A percentile compares a stretch with the other conserved stretches of the same genome.
Evolutionary conservation across 2,329 filamentous ascomycete species (phyloP).

Genomic region (Aspergillus neotritici): DNA sequence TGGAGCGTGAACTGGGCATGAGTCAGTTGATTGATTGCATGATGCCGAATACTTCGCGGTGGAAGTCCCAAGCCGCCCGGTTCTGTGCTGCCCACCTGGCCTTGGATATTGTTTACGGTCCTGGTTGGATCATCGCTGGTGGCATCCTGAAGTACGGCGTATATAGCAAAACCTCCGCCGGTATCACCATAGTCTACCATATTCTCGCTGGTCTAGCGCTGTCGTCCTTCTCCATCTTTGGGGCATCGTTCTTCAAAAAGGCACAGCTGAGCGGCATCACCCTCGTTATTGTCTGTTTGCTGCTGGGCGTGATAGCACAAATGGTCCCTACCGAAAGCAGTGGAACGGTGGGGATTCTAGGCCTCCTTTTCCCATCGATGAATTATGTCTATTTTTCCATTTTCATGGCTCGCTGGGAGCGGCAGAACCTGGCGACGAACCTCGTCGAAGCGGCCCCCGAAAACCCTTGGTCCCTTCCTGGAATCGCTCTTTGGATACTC

Average conservation of each 20-base stretch:
- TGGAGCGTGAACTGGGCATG: conserved; percentile 81
- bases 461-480: conserved; percentile 63
- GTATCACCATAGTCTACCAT: conserved; percentile 67
- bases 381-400: conserved; percentile 79
- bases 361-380: conserved; percentile 76
- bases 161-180: conserved; percentile 58
- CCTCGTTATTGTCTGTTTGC: conserved; percentile 63
- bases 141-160: conserved; percentile 58
- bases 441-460: conserved; percentile 58
- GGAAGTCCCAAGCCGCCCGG: conserved; percentile 73
- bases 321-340: conserved; percentile 57
- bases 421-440: conserved; percentile 53
- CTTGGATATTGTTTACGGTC: conserved; percentile 72
- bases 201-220: conserved; percentile 71
- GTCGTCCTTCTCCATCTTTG: conserved; percentile 73
- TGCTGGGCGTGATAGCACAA: conserved; percentile 78
- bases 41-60: conserved; percentile 70
- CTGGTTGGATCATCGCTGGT: conserved; percentile 74
- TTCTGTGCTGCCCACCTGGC: conserved; percentile 73
- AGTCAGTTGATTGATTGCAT: conserved; percentile 84
- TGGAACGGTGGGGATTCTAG: conserved; percentile 61
- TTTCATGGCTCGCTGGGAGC: conserved; percentile 71
- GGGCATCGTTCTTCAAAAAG: conserved; percentile 77
- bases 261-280: conserved; percentile 83
- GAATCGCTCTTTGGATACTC: conserved; percentile 72